phyloP scores from a whole-genome alignment of 495 filamentous ascomycete genomes.

The Neurospora tetrasperma region DNA sequence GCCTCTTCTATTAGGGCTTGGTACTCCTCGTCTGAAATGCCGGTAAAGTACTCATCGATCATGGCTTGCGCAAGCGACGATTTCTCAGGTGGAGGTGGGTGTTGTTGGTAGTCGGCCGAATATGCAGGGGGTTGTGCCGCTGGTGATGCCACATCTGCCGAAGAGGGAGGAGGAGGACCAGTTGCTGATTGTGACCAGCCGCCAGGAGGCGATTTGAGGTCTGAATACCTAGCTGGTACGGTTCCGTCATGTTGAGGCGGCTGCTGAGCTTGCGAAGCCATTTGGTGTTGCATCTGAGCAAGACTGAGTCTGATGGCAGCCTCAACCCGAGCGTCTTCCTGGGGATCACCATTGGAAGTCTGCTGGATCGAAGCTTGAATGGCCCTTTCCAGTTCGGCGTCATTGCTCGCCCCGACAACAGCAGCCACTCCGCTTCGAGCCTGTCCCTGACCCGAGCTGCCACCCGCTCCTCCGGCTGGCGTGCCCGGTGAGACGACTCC shows the following conservation, averaged over 20 bases:
- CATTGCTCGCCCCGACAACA: conserved; percentile 10
- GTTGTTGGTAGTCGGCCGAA: neutral
- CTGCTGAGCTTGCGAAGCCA: conserved; percentile 19
- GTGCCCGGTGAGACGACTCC: conserved; percentile 3
- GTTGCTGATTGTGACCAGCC: conserved; percentile 5
- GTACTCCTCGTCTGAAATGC: conserved; percentile 41
- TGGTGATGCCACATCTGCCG: neutral
- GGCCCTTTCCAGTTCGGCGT: conserved; percentile 54
- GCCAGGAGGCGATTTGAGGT: neutral
- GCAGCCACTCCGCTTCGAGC: neutral
- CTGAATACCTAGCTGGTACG: neutral
- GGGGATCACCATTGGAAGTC: conserved; percentile 54
- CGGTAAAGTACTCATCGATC: conserved; percentile 19
- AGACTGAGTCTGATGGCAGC: conserved; percentile 59
- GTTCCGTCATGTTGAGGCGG: neutral
- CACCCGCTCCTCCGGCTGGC: conserved; percentile 21
- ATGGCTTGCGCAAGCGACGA: neutral
- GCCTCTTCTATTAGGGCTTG: conserved; percentile 49
- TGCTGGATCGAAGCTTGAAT: conserved; percentile 56
- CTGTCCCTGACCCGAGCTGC: conserved; percentile 2
- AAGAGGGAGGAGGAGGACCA: neutral
- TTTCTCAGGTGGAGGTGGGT: neutral
- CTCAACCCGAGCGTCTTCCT: conserved; percentile 60
- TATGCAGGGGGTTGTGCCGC: neutral
- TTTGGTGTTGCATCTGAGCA: conserved; percentile 44